A percentile compares a stretch with the other conserved stretches of the same genome.
Conservation (phyloP, 2,329 filamentous ascomycete species). For the Fusarium xyrophilum region DNA sequence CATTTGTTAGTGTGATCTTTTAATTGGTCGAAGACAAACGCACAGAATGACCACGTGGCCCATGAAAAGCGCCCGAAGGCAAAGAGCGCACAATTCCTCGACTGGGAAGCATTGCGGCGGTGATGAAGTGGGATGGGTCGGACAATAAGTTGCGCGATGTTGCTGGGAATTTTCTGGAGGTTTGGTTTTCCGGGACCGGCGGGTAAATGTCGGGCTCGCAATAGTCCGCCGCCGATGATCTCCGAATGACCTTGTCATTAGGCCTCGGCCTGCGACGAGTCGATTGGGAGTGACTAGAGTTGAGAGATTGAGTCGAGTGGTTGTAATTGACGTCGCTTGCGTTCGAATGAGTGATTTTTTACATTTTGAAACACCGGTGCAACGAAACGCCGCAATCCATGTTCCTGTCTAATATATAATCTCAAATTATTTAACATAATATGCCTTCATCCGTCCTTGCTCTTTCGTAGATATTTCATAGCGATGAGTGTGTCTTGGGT, state of each 20-base stretch:
- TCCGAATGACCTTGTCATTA: constrained; percentile 19
- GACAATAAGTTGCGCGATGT: constrained; percentile 22
- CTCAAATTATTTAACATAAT: constrained; percentile 36
- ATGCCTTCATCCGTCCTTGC: constrained; percentile 23
- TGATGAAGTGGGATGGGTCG: constrained; percentile 29
- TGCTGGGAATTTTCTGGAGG: constrained; percentile 41
- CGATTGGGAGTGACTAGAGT: not conserved
- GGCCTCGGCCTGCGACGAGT: constrained; percentile 16
- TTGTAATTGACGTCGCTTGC: not conserved
- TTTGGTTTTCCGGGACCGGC: constrained; percentile 34
- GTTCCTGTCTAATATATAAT: constrained; percentile 38
- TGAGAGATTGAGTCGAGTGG: not conserved
- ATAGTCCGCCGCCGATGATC: constrained; percentile 23
- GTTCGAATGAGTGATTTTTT: constrained; percentile 29
- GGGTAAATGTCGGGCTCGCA: constrained; percentile 48
- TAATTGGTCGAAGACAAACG: not conserved
- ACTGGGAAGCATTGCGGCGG: constrained; percentile 54
- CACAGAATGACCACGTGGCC: constrained; percentile 44
- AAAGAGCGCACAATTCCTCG: constrained; percentile 53
- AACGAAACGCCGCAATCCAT: constrained; percentile 24
- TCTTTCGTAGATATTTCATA: constrained; percentile 8
- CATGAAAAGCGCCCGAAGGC: constrained; percentile 45
- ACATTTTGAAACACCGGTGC: constrained; percentile 29
- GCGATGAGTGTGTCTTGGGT: not conserved
- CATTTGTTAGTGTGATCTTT: constrained; percentile 7